Percentiles rank a stretch among this genome's conserved stretches.
Evolutionary conservation across 805 yeast species (phyloP).

Genomic region (Candida orba): DNA sequence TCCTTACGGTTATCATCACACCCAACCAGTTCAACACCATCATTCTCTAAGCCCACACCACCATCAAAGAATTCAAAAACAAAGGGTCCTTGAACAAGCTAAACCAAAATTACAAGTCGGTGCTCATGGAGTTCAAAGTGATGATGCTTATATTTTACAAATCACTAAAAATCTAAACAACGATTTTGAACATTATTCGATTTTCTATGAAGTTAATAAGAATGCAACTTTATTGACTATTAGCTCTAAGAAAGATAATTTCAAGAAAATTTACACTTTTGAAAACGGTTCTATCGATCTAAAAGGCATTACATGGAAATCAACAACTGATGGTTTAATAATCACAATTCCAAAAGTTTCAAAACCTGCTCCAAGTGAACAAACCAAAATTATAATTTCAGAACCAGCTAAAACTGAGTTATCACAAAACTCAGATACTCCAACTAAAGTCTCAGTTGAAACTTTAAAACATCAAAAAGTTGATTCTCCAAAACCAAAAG

Average conservation of each 20-base stretch:
- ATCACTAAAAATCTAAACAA: constrained; percentile 10
- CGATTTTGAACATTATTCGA: constrained; percentile 14
- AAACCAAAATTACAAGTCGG: constrained; percentile 2
- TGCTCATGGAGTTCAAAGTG: constrained; percentile 5
- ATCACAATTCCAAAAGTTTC: constrained; percentile 15
- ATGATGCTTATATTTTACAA: constrained; percentile 10
- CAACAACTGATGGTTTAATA: constrained; percentile 5
- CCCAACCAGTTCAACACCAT: neutral
- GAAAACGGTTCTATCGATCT: constrained; percentile 9
- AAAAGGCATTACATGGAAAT: constrained; percentile 12
- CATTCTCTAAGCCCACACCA: neutral
- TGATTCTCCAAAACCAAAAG: constrained; percentile 3
- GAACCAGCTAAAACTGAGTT: neutral
- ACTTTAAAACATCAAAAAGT: neutral
- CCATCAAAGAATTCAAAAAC: neutral
- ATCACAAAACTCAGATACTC: no score
- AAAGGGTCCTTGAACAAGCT: neutral
- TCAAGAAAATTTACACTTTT: constrained; percentile 13
- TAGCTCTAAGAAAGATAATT: constrained; percentile 12
- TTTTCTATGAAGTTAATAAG: constrained; percentile 8
- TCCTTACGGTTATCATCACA: neutral
- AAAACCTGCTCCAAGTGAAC: neutral
- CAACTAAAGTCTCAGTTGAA: neutral
- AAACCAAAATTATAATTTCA: neutral
- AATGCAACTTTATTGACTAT: constrained; percentile 8